Conservation (phyloP, 2,329 filamentous ascomycete genomes). For the Dothideomycetidae sp. region DNA sequence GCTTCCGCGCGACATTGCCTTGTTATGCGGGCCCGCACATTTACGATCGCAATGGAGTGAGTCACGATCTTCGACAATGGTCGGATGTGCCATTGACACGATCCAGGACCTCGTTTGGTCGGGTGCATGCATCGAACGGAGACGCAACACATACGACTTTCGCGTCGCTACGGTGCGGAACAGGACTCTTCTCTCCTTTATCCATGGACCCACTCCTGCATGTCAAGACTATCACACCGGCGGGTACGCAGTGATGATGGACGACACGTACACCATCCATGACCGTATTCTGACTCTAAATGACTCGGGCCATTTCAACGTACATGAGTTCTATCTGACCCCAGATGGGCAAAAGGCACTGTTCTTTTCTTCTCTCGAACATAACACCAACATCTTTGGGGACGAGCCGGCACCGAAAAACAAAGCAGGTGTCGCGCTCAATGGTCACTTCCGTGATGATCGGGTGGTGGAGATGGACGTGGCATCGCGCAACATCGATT, state of each 20-base stretch:
- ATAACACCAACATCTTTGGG: background rate
- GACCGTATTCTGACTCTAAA: background rate
- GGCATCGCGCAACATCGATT: background rate
- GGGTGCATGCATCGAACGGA: conserved; percentile 3
- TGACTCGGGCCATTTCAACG: background rate
- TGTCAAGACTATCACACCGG: background rate
- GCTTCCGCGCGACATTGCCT: background rate
- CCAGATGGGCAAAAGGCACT: conserved; percentile 1
- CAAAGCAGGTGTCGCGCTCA: too few species aligned
- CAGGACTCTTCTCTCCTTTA: background rate
- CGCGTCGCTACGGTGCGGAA: background rate
- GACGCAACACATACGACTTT: conserved; percentile 7
- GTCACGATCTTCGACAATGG: conserved; percentile 6
- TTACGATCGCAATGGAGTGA: conserved; percentile 4
- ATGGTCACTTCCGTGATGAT: conserved; percentile 2
- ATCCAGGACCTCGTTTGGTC: conserved; percentile 4
- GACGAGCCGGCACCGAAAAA: too few species aligned
- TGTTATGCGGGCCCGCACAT: conserved; percentile 6
- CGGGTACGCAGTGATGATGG: conserved; percentile 2
- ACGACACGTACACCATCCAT: background rate
- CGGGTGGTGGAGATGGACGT: conserved; percentile 1
- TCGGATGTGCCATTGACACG: background rate
- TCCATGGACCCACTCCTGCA: background rate
- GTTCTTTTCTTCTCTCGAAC: background rate
- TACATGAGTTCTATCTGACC: conserved; percentile 2